Evolutionary conservation across 78 protist genomes (phyloP).

Genomic region (Anaeramoeba flamelloides): DNA sequence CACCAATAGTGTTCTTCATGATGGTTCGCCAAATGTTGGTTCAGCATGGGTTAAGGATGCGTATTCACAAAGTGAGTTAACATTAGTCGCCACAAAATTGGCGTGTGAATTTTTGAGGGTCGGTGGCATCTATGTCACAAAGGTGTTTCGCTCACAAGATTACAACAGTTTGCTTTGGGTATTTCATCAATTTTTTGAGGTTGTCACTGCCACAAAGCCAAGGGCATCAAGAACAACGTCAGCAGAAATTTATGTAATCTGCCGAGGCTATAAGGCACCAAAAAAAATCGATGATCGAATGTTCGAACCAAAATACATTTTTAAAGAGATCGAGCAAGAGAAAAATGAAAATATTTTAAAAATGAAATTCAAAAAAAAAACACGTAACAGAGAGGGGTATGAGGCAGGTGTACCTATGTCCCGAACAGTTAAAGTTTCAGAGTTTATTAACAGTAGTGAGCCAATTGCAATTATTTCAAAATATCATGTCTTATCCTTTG

Average conservation of each 20-base stretch:
- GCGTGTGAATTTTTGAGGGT: constrained; percentile 71
- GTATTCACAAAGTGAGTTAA: constrained; percentile 74
- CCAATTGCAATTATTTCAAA: constrained; percentile 13
- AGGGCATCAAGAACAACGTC: constrained; percentile 71
- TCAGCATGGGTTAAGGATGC: constrained; percentile 86
- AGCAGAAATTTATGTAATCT: constrained; percentile 94
- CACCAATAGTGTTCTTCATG: constrained; percentile 86
- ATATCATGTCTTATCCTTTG: background rate
- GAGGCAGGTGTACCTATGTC: constrained; percentile 25
- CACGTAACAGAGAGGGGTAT: constrained; percentile 33
- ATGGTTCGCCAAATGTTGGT: constrained; percentile 99
- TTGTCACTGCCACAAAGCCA: constrained; percentile 93
- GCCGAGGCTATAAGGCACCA: constrained; percentile 79
- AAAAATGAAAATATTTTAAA: background rate
- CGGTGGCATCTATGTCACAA: constrained; percentile 80
- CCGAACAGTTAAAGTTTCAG: background rate
- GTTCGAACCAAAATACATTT: constrained; percentile 64
- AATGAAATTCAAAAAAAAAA: background rate
- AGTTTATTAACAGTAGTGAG: background rate
- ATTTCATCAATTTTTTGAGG: constrained; percentile 69
- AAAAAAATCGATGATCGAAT: constrained; percentile 46
- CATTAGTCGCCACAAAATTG: constrained; percentile 64
- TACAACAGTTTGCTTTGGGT: constrained; percentile 84
- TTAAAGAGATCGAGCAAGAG: constrained; percentile 28
- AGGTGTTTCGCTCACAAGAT: constrained; percentile 91